A percentile compares a stretch with the other conserved stretches of the same genome.
phyloP scores from a whole-genome alignment of 2,329 filamentous ascomycete genomes.

The Trichoderma semiorbis region DNA sequence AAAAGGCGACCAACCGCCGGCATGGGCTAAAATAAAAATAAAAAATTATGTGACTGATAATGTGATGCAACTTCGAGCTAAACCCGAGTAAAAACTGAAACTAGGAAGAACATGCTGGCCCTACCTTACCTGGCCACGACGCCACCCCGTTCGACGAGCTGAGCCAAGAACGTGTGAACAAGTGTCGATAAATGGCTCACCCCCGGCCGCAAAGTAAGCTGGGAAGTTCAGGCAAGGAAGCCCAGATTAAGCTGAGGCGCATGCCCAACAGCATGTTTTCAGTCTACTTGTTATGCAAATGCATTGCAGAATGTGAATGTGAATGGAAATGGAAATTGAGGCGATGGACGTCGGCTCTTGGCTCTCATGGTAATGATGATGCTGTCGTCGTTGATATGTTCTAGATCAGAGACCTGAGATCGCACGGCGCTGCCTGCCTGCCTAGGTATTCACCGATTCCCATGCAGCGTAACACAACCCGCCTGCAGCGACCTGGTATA shows the following conservation, averaged over 20 bases:
- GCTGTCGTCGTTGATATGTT: not conserved
- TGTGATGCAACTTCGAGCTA: not conserved
- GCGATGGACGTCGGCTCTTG: not conserved
- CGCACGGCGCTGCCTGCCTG: not conserved
- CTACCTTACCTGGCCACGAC: not conserved
- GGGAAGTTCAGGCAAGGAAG: not conserved
- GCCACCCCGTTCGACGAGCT: not conserved
- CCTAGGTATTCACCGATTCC: not conserved
- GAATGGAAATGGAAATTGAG: not conserved
- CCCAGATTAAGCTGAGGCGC: not conserved
- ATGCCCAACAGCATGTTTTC: not conserved
- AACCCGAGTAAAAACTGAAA: not conserved
- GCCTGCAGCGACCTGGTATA: not conserved
- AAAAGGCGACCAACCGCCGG: not conserved
- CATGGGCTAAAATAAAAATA: not conserved
- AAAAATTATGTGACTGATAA: not conserved
- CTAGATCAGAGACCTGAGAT: not conserved
- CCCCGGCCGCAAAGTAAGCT: not conserved
- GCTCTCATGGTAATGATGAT: not conserved
- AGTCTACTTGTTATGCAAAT: not conserved
- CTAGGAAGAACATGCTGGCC: not conserved
- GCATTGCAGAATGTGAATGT: not conserved
- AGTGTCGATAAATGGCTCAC: slow-evolving; percentile 14
- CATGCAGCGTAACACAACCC: not conserved
- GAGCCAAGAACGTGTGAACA: slow-evolving; percentile 8